Base-by-base conservation (phyloP, 208 protist species). In the Histomonas meleagridis region DNA sequence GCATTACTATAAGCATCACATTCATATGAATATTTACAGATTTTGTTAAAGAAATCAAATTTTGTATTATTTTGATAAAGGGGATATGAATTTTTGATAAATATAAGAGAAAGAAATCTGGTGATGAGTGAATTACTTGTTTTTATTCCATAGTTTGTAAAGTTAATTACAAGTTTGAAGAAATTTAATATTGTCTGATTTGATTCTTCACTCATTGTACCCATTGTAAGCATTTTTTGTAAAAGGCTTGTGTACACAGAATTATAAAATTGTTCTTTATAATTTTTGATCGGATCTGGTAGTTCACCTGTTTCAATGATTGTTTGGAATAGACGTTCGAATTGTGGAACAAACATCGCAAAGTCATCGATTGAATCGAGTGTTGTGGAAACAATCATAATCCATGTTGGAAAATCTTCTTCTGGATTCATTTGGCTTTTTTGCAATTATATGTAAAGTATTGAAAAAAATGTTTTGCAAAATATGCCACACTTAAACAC, bases 371-470 rank as follows among this genome's bases (percentile, higher is more conserved):
- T 14, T 21, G 40, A 51, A 49, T 86, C 76, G 4, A 51, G 14
- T 1, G 21, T 38, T 7, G 76, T 55, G 32, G 23, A 10, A 55
- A 49, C 26, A 51, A 86, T 46, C 26, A 86, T 14, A 48, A 32
- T 5, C 76, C 76, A 86, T 51, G 76, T 86, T 86, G 23, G 46
- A 35, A 55, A 86, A 55, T 86, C 76, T 55, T 86, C 76, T 86
- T 86, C 76, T n/a, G 76, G 76, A 32, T 43, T 32, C 21, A 86
- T 51, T 46, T 55, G 51, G 14, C 4, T 28, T 49, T 28, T 51
- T 79, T 48, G 16, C 51, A 51, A 79, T 35, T 69, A 35, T 69
- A 35, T 69, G n/a, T n/a, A n/a, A n/a, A n/a, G n/a, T n/a, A n/a
- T n/a, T n/a, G n/a, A n/a, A n/a, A n/a, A n/a, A n/a, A n/a, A n/a